Percentiles rank a stretch among this genome's conserved stretches.
These are phyloP conservation scores for Talaromyces albobiverticillius DNA, from an alignment of 2,329 filamentous ascomycete species.

Conservation along the genomic window DNA sequence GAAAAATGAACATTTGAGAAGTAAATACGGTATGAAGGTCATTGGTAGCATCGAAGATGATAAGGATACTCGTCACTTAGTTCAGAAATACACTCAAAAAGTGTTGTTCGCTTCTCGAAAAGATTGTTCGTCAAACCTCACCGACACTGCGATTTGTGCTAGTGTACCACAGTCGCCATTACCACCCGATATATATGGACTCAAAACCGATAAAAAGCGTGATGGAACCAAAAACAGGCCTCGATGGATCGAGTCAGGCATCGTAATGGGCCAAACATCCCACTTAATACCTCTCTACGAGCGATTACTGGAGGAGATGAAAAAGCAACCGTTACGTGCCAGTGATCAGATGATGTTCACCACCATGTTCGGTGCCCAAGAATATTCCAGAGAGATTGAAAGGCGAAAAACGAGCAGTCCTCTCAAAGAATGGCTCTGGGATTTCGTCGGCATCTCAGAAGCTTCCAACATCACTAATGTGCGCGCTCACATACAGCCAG, in stretches of 20 bases:
- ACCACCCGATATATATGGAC: conserved; percentile 48
- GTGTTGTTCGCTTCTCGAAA: conserved; percentile 58
- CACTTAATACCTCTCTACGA: conserved; percentile 49
- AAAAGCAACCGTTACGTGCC: conserved; percentile 28
- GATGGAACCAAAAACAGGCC: conserved; percentile 42
- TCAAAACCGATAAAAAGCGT: conserved; percentile 39
- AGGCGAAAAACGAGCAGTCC: conserved; percentile 31
- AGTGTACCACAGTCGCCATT: conserved; percentile 53
- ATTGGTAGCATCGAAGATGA: conserved; percentile 20
- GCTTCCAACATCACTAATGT: conserved; percentile 35
- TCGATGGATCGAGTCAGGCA: conserved; percentile 48
- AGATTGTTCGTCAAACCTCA: conserved; percentile 45
- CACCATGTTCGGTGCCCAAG: conserved; percentile 54
- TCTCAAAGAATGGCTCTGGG: conserved; percentile 38
- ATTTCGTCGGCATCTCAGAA: conserved; percentile 35
- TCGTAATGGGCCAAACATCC: conserved; percentile 50
- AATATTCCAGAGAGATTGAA: conserved; percentile 47
- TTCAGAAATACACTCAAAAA: conserved; percentile 49
- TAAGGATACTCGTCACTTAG: conserved; percentile 19
- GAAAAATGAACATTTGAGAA: conserved; percentile 52
- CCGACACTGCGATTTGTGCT: conserved; percentile 50
- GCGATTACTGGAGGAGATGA: conserved; percentile 39
- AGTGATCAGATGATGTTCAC: conserved; percentile 50
- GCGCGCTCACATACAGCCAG: conserved; percentile 31
- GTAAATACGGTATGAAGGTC: conserved; percentile 46